Evolutionary conservation across 805 yeast species (phyloP).

Genomic region (Yamadazyma scolyti): DNA sequence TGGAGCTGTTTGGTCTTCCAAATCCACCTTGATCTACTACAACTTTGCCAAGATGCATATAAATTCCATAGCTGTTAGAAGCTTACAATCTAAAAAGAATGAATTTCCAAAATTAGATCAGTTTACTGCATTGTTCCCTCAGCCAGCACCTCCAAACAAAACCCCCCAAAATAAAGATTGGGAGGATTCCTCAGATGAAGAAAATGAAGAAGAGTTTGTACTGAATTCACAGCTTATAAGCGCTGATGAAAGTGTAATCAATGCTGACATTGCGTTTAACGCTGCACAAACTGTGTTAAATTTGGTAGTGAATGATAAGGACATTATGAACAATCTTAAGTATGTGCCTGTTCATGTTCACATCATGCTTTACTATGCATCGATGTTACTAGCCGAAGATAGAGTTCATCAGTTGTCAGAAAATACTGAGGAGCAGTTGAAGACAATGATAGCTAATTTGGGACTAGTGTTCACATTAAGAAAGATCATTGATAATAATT

Average conservation of each 20-base stretch:
- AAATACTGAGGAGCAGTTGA: slow-evolving; percentile 5
- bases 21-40: slow-evolving; percentile 65
- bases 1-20: slow-evolving; percentile 60
- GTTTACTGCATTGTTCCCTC: slow-evolving; percentile 1
- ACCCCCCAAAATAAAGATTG: slow-evolving; percentile 4
- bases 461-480: slow-evolving; percentile 42
- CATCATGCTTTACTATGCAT: slow-evolving; percentile 67
- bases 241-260: slow-evolving; percentile 31
- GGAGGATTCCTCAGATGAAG: slow-evolving; percentile 13
- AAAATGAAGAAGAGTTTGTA: slow-evolving; percentile 28
- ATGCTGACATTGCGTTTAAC: slow-evolving; percentile 50
- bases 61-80: slow-evolving; percentile 49
- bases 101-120: slow-evolving; percentile 33
- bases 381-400: slow-evolving; percentile 40
- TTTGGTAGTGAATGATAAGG: slow-evolving; percentile 55
- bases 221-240: slow-evolving; percentile 28
- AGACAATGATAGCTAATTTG: slow-evolving; percentile 33
- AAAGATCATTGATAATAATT: slow-evolving; percentile 37
- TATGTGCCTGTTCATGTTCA: slow-evolving; percentile 73
- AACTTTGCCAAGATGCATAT: slow-evolving; percentile 75
- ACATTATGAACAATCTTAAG: slow-evolving; percentile 51
- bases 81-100: slow-evolving; percentile 28
- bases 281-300: slow-evolving; percentile 64
- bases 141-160: slow-evolving; percentile 1
- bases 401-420: slow-evolving; percentile 10